These are phyloP conservation scores for Pichia nakasei DNA, from an alignment of 805 yeast species.

Conservation along the genomic window DNA sequence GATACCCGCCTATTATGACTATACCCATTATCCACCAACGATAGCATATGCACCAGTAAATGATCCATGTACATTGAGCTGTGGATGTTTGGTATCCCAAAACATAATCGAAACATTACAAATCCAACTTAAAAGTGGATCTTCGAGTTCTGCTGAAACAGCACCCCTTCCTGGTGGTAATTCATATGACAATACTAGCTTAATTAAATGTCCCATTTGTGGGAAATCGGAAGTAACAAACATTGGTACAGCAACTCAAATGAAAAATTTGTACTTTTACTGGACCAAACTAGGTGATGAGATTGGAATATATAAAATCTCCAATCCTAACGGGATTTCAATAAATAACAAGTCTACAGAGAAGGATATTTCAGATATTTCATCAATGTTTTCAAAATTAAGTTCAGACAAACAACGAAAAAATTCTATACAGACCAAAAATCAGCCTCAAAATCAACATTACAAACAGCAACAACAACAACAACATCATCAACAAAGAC, in stretches of 20 bases:
- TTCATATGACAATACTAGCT: neutral
- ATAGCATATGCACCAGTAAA: neutral
- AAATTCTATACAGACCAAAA: neutral
- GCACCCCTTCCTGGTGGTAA: neutral
- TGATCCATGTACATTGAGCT: neutral
- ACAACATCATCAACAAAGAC: neutral
- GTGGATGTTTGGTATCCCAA: neutral
- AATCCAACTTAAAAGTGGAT: neutral
- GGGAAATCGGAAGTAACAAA: slow-evolving; percentile 13
- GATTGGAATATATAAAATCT: neutral
- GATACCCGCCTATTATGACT: neutral
- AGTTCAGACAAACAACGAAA: neutral
- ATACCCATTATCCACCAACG: neutral
- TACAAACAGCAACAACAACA: neutral
- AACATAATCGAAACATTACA: neutral
- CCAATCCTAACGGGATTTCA: neutral
- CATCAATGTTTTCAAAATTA: slow-evolving; percentile 5
- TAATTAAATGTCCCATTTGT: slow-evolving; percentile 30
- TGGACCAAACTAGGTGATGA: slow-evolving; percentile 9
- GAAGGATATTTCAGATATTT: slow-evolving; percentile 1
- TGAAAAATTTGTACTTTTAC: slow-evolving; percentile 22
- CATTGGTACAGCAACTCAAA: slow-evolving; percentile 27
- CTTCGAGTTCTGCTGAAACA: neutral
- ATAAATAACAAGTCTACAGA: neutral
- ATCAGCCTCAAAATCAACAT: neutral